Base-by-base conservation (phyloP, 2,329 filamentous ascomycete species). In the Aspergillus aculeatinus region DNA sequence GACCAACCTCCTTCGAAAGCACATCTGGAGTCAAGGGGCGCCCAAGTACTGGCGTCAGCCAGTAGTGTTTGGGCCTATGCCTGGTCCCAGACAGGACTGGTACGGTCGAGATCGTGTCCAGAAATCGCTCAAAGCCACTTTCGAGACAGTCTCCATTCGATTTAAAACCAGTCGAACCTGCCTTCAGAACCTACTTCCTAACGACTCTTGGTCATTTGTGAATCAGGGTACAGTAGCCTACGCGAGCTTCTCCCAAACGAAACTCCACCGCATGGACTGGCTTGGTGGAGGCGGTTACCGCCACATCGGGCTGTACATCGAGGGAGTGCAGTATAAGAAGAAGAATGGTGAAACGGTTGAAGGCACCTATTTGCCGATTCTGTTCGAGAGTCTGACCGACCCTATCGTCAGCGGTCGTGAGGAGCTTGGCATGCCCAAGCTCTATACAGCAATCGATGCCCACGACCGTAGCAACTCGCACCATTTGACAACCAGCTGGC, bases 401-500 rank as follows among this genome's bases (percentile, higher is more conserved):
- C 83, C 86, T 0, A 87, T 89, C 48, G 69, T 87, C 0, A 83
- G 81, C 4, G 85, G 84, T 0, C 75, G 85, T 1, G 85, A 88
- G 51, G 86, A 88, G 63, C 76, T 87, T 0, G 86, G 86, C 0
- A 85, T 87, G 80, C 84, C 84, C 0, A 88, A 87, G 71, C 63
- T 87, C 0, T 85, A 78, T 63, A 80, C 80, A n/a, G 73, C 80
- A 0, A 77, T 87, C 10, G 77, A 84, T 27, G 63, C 84, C 14
- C 64, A 76, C 29, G 68, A 73, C 48, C 69, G 72, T 23, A 65
- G 62, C 16, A 67, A 72, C 31, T 75, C 74, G 0, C 80, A 77
- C 60, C 70, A 70, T 4, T 63, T 83, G 27, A 72, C 68, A 10
- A 77, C 78, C 2, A 73, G 74, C 54, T 81, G 80, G 80, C 66